phyloP scores from a whole-genome alignment of 352 stramenopile genomes.

The Peronosclerospora sorghi region DNA sequence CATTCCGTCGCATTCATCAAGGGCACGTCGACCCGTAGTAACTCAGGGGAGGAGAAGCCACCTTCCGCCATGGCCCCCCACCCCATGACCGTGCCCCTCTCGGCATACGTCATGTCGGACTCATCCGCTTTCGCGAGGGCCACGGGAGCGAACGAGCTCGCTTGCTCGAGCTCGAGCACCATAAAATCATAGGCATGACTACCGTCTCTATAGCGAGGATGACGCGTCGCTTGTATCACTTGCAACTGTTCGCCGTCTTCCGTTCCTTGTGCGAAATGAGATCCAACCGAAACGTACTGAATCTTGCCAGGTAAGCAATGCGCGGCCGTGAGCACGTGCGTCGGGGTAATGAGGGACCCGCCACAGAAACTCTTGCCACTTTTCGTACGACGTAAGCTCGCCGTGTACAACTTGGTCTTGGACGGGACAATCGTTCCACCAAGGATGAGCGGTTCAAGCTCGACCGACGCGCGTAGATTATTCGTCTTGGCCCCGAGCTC shows the following conservation, averaged over 20 bases:
- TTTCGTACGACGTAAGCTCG: conserved; percentile 23
- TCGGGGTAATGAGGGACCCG: conserved; percentile 52
- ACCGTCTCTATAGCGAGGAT: conserved; percentile 34
- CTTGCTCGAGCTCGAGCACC: conserved; percentile 34
- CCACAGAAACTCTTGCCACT: conserved; percentile 37
- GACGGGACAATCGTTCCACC: conserved; percentile 26
- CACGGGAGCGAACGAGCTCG: conserved; percentile 28
- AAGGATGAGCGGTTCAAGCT: conserved; percentile 32
- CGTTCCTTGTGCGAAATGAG: conserved; percentile 35
- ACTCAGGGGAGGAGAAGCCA: conserved; percentile 15
- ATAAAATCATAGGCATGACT: conserved; percentile 46
- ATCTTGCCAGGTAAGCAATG: conserved; percentile 38
- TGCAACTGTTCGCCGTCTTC: conserved; percentile 35
- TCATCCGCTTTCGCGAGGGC: conserved; percentile 19
- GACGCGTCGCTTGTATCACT: conserved; percentile 31
- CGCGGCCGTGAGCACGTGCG: conserved; percentile 47
- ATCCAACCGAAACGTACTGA: conserved; percentile 41
- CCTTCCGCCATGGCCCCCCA: conserved; percentile 22
- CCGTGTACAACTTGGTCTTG: conserved; percentile 41
- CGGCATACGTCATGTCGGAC: conserved; percentile 10
- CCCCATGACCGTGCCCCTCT: conserved; percentile 31
- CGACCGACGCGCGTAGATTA: conserved; percentile 1
- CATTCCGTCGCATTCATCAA: conserved; percentile 37
- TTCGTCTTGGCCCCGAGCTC: too few species aligned
- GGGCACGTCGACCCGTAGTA: conserved; percentile 31